Base-by-base conservation (phyloP, 2,329 filamentous ascomycete species). In the Chrysosphaeria jannelii region DNA sequence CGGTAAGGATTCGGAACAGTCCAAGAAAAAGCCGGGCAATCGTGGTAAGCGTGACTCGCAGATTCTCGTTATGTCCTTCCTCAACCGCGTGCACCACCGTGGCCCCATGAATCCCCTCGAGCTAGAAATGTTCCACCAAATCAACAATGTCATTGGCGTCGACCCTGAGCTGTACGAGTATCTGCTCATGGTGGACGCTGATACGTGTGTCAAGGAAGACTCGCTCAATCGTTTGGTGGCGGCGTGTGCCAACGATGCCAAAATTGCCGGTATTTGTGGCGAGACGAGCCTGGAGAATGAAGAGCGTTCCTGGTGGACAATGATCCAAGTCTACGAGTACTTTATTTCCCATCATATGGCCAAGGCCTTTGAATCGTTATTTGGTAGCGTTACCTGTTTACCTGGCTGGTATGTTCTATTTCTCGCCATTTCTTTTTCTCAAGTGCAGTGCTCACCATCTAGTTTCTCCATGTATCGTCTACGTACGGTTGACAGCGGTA, bases 301-400 rank as follows among this genome's bases (percentile, higher is more conserved):
- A 42, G 76, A 91, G 36, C 60, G 68, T 33, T 79, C 68, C 36
- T 93, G 79, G 78, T 90, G 76, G 75, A 97, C 85, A 8, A 97
- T 97, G 85, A 97, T 97, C 38, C 85, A 97, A 44, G 85, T 97
- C 32, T 97, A 97, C 48, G 85, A 97, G 44, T 97, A 97, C 53
- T 97, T 79, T 44, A 97, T 97, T 39, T 93, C 85, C 14, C 85
- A 97, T 54, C 72, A 97, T 46, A 50, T 97, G 42, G 57, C 85
- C 25, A 97, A 97, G 51, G 76, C 85, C 30, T 97, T 97, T 40
- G 85, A 97, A 43, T 91, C 78, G 29, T 61, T 97, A 29, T 97
- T 97, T 39, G 85, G 79, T 39, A 89, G 76, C 43, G 85, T 97
- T 29, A 97, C 85, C 28, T 97, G 85, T 68, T 66, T 97, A 51